A percentile compares a stretch with the other conserved stretches of the same genome.
These are phyloP conservation scores for Eleusine coracana DNA, from an alignment of 176 grass and related monocot genomes.

Conservation along the genomic window DNA sequence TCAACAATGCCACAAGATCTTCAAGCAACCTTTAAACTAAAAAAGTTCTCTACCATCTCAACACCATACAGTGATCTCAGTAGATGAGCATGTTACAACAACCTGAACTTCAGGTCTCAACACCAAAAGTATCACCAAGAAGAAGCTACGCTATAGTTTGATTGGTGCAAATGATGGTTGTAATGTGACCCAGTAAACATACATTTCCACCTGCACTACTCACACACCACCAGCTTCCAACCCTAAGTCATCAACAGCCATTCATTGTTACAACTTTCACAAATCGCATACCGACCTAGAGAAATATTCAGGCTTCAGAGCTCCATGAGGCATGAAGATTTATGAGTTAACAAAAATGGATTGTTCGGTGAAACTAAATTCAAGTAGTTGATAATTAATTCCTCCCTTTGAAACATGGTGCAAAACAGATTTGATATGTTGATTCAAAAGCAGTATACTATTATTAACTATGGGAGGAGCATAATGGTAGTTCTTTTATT, in stretches of 20 bases:
- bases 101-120: conserved; percentile 3
- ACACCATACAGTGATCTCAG: neutral
- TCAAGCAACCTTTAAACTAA: neutral
- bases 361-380: neutral
- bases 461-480: neutral
- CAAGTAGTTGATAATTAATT: neutral
- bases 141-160: conserved; percentile 26
- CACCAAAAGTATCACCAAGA: no score
- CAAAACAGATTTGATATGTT: no score
- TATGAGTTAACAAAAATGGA: neutral
- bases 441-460: neutral
- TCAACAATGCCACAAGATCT: conserved; percentile 13
- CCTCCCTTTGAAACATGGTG: neutral
- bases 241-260: neutral
- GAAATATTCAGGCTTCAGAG: neutral
- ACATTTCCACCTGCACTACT: neutral
- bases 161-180: neutral
- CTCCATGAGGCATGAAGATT: neutral
- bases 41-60: neutral
- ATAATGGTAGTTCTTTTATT: neutral
- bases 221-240: neutral
- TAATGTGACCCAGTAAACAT: neutral
- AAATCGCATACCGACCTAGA: neutral
- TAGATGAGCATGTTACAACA: neutral
- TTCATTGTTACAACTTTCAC: neutral